Evolutionary conservation across 768 basidiomycete genomes (phyloP).

Genomic region (Tricholoma matsutake): DNA sequence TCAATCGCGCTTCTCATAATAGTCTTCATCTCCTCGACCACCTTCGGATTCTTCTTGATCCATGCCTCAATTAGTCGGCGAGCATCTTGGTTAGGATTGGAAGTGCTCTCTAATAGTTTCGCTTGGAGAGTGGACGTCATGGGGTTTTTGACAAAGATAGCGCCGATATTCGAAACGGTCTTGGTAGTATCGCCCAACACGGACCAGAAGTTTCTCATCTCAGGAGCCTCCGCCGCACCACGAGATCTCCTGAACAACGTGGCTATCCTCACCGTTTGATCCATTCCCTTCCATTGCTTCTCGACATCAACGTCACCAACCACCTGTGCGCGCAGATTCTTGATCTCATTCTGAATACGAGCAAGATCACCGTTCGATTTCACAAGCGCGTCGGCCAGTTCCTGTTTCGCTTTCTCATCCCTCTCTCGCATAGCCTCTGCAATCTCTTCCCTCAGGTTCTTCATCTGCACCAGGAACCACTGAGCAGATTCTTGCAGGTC

Average conservation of each 20-base stretch:
- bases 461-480: not conserved
- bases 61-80: not conserved
- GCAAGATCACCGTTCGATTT: not conserved
- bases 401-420: not conserved
- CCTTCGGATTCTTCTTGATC: not conserved
- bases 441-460: not conserved
- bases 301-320: not conserved
- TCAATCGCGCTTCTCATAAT: not conserved
- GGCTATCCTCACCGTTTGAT: not conserved
- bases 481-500: not conserved
- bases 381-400: not conserved
- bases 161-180: not conserved
- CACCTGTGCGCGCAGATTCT: not conserved
- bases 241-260: slow-evolving; percentile 1
- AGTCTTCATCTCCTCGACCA: not conserved
- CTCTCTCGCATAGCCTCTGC: not conserved
- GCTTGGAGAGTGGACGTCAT: not conserved
- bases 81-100: not conserved
- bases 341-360: slow-evolving; percentile 1
- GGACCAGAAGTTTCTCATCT: not conserved
- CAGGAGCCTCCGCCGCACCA: not conserved
- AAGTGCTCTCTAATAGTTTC: not conserved
- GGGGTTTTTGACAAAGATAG: not conserved
- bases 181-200: not conserved
- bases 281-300: not conserved